A percentile compares a stretch with the other conserved stretches of the same genome.
Conservation (phyloP, 306 rosid species). For the Vigna radiata region DNA sequence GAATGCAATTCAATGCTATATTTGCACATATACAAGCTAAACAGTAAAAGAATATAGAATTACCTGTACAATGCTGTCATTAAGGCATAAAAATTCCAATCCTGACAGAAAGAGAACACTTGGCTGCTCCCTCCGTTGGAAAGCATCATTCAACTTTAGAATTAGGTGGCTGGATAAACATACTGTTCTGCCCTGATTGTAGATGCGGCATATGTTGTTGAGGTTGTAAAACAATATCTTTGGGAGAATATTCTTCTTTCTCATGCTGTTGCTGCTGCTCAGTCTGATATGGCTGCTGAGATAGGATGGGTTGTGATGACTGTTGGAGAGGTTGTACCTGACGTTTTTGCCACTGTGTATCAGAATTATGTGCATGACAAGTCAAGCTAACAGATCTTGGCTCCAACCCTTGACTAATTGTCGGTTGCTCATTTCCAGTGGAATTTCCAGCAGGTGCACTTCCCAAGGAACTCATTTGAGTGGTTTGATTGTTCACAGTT, state of each 20-base stretch:
- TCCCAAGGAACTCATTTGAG: slow-evolving; percentile 57
- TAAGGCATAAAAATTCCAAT: slow-evolving; percentile 59
- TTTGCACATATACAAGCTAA: slow-evolving; percentile 9
- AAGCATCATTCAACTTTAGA: slow-evolving; percentile 65
- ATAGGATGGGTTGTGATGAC: slow-evolving; percentile 51
- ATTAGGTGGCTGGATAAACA: slow-evolving; percentile 58
- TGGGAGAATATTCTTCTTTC: slow-evolving; percentile 53
- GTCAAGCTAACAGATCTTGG: slow-evolving; percentile 64
- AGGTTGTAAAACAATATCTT: slow-evolving; percentile 51
- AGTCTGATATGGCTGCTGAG: slow-evolving; percentile 59
- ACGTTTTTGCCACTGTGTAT: slow-evolving; percentile 67
- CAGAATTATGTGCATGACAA: slow-evolving; percentile 69
- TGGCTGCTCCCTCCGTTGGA: slow-evolving; percentile 52
- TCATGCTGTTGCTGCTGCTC: slow-evolving; percentile 47
- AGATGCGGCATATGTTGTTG: slow-evolving; percentile 61
- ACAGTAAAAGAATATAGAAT: neutral
- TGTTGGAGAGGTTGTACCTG: slow-evolving; percentile 52
- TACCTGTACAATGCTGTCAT: slow-evolving; percentile 77
- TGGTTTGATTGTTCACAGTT: slow-evolving; percentile 52
- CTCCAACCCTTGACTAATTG: slow-evolving; percentile 62
- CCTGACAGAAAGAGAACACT: slow-evolving; percentile 48
- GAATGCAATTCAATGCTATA: slow-evolving; percentile 3
- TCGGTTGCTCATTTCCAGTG: slow-evolving; percentile 57
- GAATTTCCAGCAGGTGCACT: slow-evolving; percentile 56
- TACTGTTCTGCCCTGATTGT: slow-evolving; percentile 65